These are phyloP conservation scores for Bipolaris zeicola DNA, from an alignment of 2,329 filamentous ascomycete genomes.

Conservation along the genomic window DNA sequence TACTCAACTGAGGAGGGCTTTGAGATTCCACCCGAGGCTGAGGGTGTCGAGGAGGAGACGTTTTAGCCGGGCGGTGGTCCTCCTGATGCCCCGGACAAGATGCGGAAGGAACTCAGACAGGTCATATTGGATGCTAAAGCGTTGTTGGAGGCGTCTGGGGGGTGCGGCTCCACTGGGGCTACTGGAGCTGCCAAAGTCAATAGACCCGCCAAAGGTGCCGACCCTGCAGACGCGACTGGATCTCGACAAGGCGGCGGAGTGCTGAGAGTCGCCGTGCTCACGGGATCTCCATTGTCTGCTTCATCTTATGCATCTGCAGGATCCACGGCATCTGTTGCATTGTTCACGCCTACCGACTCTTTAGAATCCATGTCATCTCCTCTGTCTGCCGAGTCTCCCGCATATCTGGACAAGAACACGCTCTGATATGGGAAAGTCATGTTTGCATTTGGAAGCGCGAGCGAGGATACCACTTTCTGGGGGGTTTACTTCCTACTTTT, in stretches of 20 bases:
- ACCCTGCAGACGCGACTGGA: not conserved
- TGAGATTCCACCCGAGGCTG: slow-evolving; percentile 83
- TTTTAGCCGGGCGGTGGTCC: slow-evolving; percentile 27
- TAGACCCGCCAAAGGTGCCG: not conserved
- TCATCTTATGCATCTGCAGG: not conserved
- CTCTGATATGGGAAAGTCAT: slow-evolving; percentile 22
- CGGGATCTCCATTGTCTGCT: not conserved
- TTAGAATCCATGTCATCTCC: not conserved
- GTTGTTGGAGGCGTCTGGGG: slow-evolving; percentile 9
- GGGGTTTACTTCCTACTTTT: slow-evolving; percentile 18
- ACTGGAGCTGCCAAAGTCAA: not conserved
- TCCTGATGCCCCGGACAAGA: slow-evolving; percentile 5
- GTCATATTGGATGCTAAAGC: slow-evolving; percentile 9
- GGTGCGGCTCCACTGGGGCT: not conserved
- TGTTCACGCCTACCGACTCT: not conserved
- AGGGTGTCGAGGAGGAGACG: slow-evolving; percentile 75
- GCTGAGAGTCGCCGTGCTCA: not conserved
- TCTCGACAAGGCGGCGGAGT: not conserved
- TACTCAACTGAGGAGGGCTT: slow-evolving; percentile 91
- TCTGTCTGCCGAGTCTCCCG: slow-evolving; percentile 56
- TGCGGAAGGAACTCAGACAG: slow-evolving; percentile 1
- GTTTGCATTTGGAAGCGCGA: slow-evolving; percentile 44
- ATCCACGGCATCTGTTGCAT: not conserved
- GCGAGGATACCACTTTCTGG: slow-evolving; percentile 42
- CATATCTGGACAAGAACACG: slow-evolving; percentile 18